Conservation (phyloP, 371 early-diverging fungal genomes). For the Zancudomyces culisetae region DNA sequence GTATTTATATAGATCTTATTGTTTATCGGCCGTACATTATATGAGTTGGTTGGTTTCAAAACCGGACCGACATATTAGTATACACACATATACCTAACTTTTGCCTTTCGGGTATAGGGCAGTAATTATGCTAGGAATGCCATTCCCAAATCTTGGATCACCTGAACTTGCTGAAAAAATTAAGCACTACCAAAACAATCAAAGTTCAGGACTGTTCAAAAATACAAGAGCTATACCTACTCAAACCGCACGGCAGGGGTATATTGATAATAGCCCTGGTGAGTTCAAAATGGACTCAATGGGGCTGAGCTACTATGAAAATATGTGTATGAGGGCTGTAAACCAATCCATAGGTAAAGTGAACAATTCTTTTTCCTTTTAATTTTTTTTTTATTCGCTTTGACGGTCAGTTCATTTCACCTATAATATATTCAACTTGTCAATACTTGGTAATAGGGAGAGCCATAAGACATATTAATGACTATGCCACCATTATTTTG, state of each 20-base stretch:
- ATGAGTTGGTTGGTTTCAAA: no score
- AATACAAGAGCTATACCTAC: no score
- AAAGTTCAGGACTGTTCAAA: no score
- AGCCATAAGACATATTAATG: conserved; percentile 24
- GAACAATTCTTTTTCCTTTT: no score
- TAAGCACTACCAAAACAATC: conserved; percentile 1
- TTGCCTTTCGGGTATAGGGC: conserved; percentile 23
- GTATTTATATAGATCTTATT: no score
- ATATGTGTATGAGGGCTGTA: conserved; percentile 86
- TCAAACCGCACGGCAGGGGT: conserved; percentile 3
- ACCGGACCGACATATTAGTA: no score
- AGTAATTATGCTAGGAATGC: conserved; percentile 77
- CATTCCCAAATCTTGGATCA: conserved; percentile 56
- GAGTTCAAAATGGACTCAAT: conserved; percentile 16
- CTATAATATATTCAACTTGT: no score
- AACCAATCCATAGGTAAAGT: conserved; percentile 73
- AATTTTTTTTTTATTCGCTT: no score
- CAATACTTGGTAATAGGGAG: conserved; percentile 26
- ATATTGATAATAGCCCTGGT: neutral
- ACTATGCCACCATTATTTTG: conserved; percentile 25
- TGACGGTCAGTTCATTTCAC: no score
- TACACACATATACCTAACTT: neutral
- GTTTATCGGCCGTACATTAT: no score
- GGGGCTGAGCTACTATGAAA: conserved; percentile 64
- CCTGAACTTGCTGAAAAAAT: conserved; percentile 59